Conservation (phyloP, 768 basidiomycete species). For the Mycena latifolia region DNA sequence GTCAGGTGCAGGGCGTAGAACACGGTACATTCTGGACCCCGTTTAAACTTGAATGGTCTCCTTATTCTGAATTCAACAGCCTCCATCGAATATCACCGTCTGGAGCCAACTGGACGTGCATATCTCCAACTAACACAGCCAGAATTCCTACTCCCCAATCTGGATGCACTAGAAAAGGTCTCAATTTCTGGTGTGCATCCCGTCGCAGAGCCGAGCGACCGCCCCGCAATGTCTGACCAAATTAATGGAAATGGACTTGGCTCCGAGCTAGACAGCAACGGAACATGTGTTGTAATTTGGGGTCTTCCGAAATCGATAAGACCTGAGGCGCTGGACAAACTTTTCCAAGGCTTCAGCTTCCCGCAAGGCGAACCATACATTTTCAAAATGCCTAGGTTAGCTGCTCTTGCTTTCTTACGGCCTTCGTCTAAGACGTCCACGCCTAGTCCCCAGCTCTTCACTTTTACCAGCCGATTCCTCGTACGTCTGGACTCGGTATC, state of each 20-base stretch:
- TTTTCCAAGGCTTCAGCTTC: conserved; percentile 55
- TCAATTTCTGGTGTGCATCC: conserved; percentile 61
- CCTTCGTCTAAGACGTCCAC: too few relatives aligned
- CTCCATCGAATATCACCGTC: conserved; percentile 69
- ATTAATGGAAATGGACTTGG: conserved; percentile 14
- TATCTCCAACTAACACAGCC: conserved; percentile 66
- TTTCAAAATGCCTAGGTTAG: conserved; percentile 65
- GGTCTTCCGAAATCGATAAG: conserved; percentile 69
- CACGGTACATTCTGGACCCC: conserved; percentile 49
- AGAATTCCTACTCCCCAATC: conserved; percentile 55
- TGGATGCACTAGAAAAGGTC: conserved; percentile 57
- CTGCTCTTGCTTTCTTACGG: conserved; percentile 25
- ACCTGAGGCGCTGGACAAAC: conserved; percentile 46
- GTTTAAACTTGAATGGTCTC: background rate
- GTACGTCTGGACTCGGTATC: conserved; percentile 68
- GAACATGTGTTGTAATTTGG: conserved; percentile 68
- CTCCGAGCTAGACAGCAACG: conserved; percentile 47
- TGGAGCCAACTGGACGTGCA: conserved; percentile 70
- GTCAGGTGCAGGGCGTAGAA: conserved; percentile 58
- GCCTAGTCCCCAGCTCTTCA: conserved; percentile 49
- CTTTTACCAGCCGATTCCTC: conserved; percentile 63
- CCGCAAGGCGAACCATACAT: conserved; percentile 58
- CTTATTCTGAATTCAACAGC: conserved; percentile 52
- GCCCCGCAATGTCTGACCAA: conserved; percentile 31
- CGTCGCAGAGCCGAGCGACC: conserved; percentile 43